These are phyloP conservation scores for Lasiodiplodia theobromae DNA, from an alignment of 2,329 filamentous ascomycete genomes.

Conservation along the genomic window DNA sequence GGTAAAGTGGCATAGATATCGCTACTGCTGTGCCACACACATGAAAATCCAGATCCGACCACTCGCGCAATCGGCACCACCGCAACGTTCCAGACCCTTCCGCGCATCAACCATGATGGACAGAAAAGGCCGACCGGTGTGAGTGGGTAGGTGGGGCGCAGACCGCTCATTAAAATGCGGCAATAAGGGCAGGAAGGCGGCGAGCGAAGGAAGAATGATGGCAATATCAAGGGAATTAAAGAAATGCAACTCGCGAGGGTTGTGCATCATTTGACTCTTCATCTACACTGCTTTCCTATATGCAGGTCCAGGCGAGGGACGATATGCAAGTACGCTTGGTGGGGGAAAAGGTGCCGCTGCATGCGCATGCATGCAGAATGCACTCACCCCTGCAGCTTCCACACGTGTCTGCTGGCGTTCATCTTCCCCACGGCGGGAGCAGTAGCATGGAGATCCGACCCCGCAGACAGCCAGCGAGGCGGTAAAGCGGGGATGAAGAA, in stretches of 20 bases:
- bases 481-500: conserved; percentile 6
- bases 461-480: neutral
- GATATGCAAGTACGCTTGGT: neutral
- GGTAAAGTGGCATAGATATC: neutral
- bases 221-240: neutral
- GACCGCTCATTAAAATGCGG: neutral
- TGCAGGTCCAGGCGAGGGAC: neutral
- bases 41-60: neutral
- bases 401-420: neutral
- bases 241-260: neutral
- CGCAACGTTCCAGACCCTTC: conserved; percentile 2
- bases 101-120: neutral
- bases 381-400: neutral
- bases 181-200: neutral
- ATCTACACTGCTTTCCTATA: neutral
- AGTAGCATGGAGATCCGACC: conserved; percentile 4
- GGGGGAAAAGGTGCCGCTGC: no score
- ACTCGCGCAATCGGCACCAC: neutral
- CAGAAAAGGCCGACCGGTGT: neutral
- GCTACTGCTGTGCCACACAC: neutral
- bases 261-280: neutral
- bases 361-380: neutral
- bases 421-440: neutral
- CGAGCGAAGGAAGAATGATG: neutral
- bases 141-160: neutral